phyloP scores from a whole-genome alignment of 2,329 filamentous ascomycete genomes.

The Mycocentrospora acerina region DNA sequence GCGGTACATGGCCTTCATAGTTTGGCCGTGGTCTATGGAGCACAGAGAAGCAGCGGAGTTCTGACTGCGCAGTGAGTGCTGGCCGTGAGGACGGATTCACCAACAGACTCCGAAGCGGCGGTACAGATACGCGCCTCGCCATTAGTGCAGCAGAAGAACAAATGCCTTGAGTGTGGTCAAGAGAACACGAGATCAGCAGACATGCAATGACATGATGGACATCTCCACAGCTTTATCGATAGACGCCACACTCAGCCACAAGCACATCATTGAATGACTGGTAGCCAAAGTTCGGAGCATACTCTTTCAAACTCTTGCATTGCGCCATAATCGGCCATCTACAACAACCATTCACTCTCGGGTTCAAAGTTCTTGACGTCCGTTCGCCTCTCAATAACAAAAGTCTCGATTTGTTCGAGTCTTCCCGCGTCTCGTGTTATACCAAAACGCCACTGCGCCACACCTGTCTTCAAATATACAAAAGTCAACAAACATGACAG shows the following conservation, averaged over 20 bases:
- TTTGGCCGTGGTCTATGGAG: slow-evolving; percentile 82
- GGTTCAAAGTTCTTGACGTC: no score
- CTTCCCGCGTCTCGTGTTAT: no score
- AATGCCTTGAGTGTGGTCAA: neutral
- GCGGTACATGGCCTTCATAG: slow-evolving; percentile 89
- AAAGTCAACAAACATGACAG: slow-evolving; percentile 19
- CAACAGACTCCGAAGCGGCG: slow-evolving; percentile 11
- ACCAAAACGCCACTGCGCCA: neutral
- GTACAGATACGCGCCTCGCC: slow-evolving; percentile 15
- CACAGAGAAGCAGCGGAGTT: slow-evolving; percentile 67
- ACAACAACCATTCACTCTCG: no score
- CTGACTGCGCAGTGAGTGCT: neutral
- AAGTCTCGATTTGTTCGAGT: no score
- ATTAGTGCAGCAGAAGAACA: slow-evolving; percentile 8
- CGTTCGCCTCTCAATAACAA: no score
- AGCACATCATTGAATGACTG: no score
- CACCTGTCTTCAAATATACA: neutral
- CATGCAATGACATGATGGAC: slow-evolving; percentile 12
- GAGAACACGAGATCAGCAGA: no score
- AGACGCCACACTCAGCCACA: neutral
- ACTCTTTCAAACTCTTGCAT: no score
- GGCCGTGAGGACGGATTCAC: neutral
- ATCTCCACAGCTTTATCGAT: slow-evolving; percentile 14
- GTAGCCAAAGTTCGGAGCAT: neutral
- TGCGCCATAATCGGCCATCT: no score